Base-by-base conservation (phyloP, 2,329 filamentous ascomycete species). In the Apiospora koreana region DNA sequence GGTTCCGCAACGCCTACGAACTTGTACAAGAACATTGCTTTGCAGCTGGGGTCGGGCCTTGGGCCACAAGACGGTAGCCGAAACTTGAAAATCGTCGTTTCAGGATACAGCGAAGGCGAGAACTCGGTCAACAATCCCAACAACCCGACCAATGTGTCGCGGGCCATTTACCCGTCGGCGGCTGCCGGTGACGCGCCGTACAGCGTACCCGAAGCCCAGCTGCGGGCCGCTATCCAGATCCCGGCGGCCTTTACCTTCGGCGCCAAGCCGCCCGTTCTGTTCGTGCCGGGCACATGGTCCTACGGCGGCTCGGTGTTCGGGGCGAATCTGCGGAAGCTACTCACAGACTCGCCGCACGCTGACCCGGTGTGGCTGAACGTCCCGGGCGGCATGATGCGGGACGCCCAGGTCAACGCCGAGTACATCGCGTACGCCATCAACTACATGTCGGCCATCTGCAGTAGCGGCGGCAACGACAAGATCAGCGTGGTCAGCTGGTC, bases 361-460 rank as follows among this genome's bases (percentile, higher is more conserved):
- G 48, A 54, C 14, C 48, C 48, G 14, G 48, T 54, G 14, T 89
- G 86, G 84, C 78, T 90, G 25, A 89, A 89, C 73, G 81, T 89
- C 18, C 86, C 87, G 0, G 78, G 78, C 1, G 79, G 80, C 48
- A 80, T 85, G 46, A 79, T 87, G 12, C 77, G 73, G 28, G 86
- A 90, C 70, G 82, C 81, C 0, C 87, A 89, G 73, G 72, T 79
- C 38, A 89, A 86, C 73, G 78, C 85, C 5, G 87, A 89, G 75
- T 88, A 86, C 73, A 83, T 87, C 48, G 86, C 86, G 3, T 89
- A 90, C 76, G 86, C 87, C 6, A 85, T 89, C 71, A 87, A 89
- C 78, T 89, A 89, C 77, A 81, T 89, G 70, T 77, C 80, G 38
- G 79, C 77, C 43, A 77, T 86, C 71, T 54, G 48, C 48, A 75